These are phyloP conservation scores for Irineochytrium annulatum DNA, from an alignment of 192 early-diverging fungal genomes.

Conservation along the genomic window DNA sequence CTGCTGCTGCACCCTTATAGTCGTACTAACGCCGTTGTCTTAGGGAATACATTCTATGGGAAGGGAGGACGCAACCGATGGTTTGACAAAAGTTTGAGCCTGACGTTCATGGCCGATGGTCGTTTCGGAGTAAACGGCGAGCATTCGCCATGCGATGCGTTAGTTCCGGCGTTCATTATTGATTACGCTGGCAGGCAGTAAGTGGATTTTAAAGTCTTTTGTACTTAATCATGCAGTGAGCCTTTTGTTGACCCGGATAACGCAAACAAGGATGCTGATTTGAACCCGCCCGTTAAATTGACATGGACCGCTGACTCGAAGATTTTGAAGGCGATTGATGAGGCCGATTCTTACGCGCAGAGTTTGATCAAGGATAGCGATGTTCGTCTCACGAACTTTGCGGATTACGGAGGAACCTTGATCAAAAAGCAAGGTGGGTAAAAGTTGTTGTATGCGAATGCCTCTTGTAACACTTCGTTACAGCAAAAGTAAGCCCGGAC, in stretches of 20 bases:
- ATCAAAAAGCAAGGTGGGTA: constrained; percentile 69
- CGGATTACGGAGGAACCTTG: constrained; percentile 68
- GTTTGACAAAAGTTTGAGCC: constrained; percentile 78
- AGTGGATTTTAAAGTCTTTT: constrained; percentile 1
- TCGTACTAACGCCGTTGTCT: no score
- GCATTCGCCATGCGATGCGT: constrained; percentile 82
- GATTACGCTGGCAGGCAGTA: constrained; percentile 43
- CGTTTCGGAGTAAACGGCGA: constrained; percentile 48
- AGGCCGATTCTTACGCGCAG: constrained; percentile 53
- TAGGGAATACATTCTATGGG: constrained; percentile 53
- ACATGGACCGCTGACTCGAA: constrained; percentile 35
- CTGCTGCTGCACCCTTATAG: no score
- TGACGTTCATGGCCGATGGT: constrained; percentile 73
- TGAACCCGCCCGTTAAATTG: constrained; percentile 17
- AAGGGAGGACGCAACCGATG: constrained; percentile 78
- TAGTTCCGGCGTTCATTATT: constrained; percentile 62
- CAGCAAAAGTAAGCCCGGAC: constrained; percentile 66
- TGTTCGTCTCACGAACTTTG: constrained; percentile 57
- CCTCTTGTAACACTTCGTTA: constrained; percentile 1
- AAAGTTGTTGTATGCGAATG: neutral
- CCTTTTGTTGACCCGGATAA: constrained; percentile 27
- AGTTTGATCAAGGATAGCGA: constrained; percentile 56
- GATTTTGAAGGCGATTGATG: constrained; percentile 29
- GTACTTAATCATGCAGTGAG: constrained; percentile 19
- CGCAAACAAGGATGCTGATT: constrained; percentile 1